Evolutionary conservation across 2,329 filamentous ascomycete species (phyloP).

Genomic region (Cytospora chrysosperma): DNA sequence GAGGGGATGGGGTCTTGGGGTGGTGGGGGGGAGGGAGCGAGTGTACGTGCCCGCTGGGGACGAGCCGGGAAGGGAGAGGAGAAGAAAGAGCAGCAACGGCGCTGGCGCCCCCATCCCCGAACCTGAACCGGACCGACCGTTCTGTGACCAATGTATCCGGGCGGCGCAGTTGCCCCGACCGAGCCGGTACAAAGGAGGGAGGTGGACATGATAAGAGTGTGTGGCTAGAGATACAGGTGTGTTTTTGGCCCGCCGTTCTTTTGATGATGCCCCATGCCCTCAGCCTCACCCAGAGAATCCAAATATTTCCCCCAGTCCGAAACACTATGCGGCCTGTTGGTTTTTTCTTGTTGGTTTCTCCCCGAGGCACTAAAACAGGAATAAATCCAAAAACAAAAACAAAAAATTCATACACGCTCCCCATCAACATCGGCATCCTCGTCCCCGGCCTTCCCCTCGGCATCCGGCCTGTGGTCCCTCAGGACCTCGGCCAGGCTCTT

Average conservation of each 20-base stretch:
- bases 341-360: too few relatives aligned
- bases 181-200: neutral
- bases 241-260: neutral
- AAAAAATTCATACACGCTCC: neutral
- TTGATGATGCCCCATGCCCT: neutral
- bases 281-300: too few relatives aligned
- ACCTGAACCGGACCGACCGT: neutral
- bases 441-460: constrained; percentile 18
- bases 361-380: too few relatives aligned
- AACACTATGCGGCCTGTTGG: too few relatives aligned
- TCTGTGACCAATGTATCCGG: neutral
- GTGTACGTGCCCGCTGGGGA: neutral
- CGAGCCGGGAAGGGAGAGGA: too few relatives aligned
- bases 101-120: neutral
- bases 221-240: neutral
- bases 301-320: too few relatives aligned
- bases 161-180: too few relatives aligned
- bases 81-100: neutral
- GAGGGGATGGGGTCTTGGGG: neutral
- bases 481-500: constrained; percentile 41
- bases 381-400: neutral
- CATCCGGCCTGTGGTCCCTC: constrained; percentile 24
- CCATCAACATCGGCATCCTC: neutral
- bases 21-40: too few relatives aligned
- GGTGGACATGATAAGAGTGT: neutral